A percentile compares a stretch with the other conserved stretches of the same genome.
Evolutionary conservation across 2,329 filamentous ascomycete species (phyloP).

Genomic region (Emergomyces pasteurianus): DNA sequence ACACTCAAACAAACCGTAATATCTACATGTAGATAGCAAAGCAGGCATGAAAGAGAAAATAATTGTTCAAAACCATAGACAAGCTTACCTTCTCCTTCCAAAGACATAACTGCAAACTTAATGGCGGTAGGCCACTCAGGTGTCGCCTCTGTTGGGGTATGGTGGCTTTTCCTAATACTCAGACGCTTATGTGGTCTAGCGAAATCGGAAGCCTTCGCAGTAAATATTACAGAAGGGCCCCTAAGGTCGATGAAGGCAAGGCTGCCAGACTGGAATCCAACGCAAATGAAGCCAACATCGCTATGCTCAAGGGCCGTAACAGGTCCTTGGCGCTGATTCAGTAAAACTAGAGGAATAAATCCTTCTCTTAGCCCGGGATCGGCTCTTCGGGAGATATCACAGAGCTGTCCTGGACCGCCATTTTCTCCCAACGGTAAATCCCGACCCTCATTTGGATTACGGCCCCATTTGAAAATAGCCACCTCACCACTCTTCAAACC

Average conservation of each 20-base stretch:
- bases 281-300: conserved; percentile 85
- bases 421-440: conserved; percentile 42
- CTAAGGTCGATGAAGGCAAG: conserved; percentile 77
- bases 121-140: conserved; percentile 68
- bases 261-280: conserved; percentile 71
- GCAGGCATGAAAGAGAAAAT: neutral
- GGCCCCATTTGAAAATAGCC: conserved; percentile 77
- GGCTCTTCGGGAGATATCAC: conserved; percentile 59
- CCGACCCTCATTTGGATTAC: conserved; percentile 59
- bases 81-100: conserved; percentile 64
- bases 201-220: conserved; percentile 59
- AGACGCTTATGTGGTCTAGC: conserved; percentile 62
- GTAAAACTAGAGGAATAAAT: conserved; percentile 64
- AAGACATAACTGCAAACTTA: conserved; percentile 85
- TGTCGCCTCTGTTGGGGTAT: conserved; percentile 35
- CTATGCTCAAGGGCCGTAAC: conserved; percentile 71
- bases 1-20: neutral
- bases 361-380: conserved; percentile 68
- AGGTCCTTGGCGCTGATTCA: conserved; percentile 72
- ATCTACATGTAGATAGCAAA: neutral
- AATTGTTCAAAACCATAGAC: neutral
- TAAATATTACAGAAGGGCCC: conserved; percentile 73
- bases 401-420: conserved; percentile 56
- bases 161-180: conserved; percentile 52
- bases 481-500: conserved; percentile 77